Evolutionary conservation across 2,329 filamentous ascomycete species (phyloP).

Genomic region (Rutstroemia sp.): DNA sequence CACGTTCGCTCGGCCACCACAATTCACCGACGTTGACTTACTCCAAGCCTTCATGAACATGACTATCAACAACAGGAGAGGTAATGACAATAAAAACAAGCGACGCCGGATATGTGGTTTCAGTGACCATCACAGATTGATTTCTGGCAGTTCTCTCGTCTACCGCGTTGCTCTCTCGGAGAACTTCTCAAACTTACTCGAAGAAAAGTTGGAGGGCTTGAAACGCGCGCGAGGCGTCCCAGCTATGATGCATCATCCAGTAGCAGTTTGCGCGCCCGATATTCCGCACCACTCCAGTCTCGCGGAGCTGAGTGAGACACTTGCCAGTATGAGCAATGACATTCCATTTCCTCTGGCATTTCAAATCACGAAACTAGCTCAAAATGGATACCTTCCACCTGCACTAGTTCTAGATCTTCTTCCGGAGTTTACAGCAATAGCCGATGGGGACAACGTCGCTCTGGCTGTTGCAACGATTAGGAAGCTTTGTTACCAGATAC

Average conservation of each 20-base stretch:
- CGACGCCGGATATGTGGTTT: conserved; percentile 28
- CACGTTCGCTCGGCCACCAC: conserved; percentile 44
- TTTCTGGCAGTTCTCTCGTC: conserved; percentile 41
- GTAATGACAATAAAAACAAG: conserved; percentile 14
- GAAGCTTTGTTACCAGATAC: conserved; percentile 43
- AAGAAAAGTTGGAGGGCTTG: conserved; percentile 25
- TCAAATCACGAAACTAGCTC: conserved; percentile 55
- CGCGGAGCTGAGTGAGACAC: conserved; percentile 12
- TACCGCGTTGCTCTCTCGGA: conserved; percentile 37
- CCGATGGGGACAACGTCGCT: conserved; percentile 25
- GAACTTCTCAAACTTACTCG: conserved; percentile 20
- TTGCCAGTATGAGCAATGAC: conserved; percentile 18
- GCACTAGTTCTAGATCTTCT: conserved; percentile 39
- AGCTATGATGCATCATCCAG: conserved; percentile 20
- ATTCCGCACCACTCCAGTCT: conserved; percentile 16
- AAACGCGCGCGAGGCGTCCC: conserved; percentile 28
- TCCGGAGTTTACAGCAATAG: conserved; percentile 32
- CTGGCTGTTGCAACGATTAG: conserved; percentile 48
- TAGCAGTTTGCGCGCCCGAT: conserved; percentile 8
- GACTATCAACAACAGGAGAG: not conserved
- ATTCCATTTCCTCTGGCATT: conserved; percentile 50
- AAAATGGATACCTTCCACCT: conserved; percentile 56
- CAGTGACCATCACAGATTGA: conserved; percentile 30
- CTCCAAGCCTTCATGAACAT: not conserved
- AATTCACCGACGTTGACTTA: conserved; percentile 34